Percentiles rank a stretch among this genome's conserved stretches.
Conservation (phyloP, 768 basidiomycete genomes). For the Tylopilus plumbeoviolaceoides region DNA sequence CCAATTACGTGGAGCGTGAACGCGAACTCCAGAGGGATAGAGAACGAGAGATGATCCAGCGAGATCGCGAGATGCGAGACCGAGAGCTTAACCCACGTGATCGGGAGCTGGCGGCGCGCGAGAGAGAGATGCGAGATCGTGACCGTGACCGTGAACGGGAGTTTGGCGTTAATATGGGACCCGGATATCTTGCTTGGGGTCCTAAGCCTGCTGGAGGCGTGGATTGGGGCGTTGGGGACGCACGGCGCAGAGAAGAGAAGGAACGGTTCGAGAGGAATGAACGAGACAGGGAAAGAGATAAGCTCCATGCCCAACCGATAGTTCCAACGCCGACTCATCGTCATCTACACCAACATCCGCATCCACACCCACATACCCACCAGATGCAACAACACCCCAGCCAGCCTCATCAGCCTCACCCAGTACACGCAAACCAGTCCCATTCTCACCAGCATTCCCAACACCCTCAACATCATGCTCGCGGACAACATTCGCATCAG, state of each 20-base stretch:
- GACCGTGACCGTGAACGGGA: conserved; percentile 24
- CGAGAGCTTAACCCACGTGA: conserved; percentile 21
- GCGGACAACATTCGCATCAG: conserved; percentile 31
- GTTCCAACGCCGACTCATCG: conserved; percentile 26
- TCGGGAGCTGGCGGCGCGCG: conserved; percentile 19
- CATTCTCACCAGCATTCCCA: conserved; percentile 33
- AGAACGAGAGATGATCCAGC: conserved; percentile 28
- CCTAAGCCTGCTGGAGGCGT: conserved; percentile 32
- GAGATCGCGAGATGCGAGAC: conserved; percentile 26
- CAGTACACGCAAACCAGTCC: conserved; percentile 26
- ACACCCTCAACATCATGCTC: conserved; percentile 25
- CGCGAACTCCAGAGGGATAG: conserved; percentile 20
- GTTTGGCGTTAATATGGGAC: conserved; percentile 23
- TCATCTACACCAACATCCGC: conserved; percentile 32
- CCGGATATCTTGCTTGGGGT: conserved; percentile 25
- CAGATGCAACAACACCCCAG: conserved; percentile 25
- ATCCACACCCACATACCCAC: conserved; percentile 33
- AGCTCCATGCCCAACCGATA: conserved; percentile 23
- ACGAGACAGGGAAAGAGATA: conserved; percentile 31
- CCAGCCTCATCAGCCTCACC: conserved; percentile 26
- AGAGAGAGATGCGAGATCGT: conserved; percentile 24
- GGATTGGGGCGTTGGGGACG: conserved; percentile 33
- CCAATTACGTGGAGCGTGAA: conserved; percentile 32
- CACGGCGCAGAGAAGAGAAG: conserved; percentile 35
- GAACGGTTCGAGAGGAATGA: conserved; percentile 22